Conservation (phyloP, 164 flowering plant species). For the Chloranthus sessilifolius region DNA sequence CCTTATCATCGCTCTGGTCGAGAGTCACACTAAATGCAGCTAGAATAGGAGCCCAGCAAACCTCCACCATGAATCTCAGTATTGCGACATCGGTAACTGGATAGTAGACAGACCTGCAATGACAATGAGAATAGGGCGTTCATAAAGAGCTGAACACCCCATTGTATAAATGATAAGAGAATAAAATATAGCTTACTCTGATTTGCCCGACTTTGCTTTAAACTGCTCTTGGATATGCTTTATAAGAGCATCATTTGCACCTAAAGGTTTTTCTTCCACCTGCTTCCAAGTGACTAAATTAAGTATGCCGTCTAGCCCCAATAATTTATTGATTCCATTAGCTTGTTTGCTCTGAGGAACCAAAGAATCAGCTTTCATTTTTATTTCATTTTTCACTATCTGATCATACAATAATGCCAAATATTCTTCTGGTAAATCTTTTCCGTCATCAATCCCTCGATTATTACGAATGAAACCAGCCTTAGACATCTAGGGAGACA, state of each 20-base stretch:
- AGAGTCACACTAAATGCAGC: constrained; percentile 97
- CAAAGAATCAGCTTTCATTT: constrained; percentile 80
- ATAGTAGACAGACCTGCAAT: constrained; percentile 75
- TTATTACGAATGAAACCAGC: constrained; percentile 95
- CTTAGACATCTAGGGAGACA: constrained; percentile 73
- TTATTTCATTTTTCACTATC: constrained; percentile 92
- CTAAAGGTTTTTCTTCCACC: constrained; percentile 86
- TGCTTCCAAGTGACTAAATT: constrained; percentile 87
- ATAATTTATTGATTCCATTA: constrained; percentile 70
- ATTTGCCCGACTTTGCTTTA: constrained; percentile 80
- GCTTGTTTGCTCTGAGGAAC: constrained; percentile 84
- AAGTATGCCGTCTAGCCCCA: constrained; percentile 93
- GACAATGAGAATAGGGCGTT: constrained; percentile 1
- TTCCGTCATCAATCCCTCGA: constrained; percentile 98
- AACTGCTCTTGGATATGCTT: constrained; percentile 95
- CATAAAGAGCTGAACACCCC: background rate
- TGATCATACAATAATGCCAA: constrained; percentile 86
- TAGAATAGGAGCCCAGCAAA: constrained; percentile 99
- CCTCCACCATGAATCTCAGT: constrained; percentile 94
- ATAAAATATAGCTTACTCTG: constrained; percentile 61
- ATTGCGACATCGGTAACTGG: constrained; percentile 76
- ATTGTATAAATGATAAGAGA: background rate
- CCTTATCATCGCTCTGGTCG: constrained; percentile 94
- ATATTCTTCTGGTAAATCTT: constrained; percentile 92
- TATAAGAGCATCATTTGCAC: constrained; percentile 86